Conservation (phyloP, 2,329 filamentous ascomycete genomes). For the Fusarium tricinctum region DNA sequence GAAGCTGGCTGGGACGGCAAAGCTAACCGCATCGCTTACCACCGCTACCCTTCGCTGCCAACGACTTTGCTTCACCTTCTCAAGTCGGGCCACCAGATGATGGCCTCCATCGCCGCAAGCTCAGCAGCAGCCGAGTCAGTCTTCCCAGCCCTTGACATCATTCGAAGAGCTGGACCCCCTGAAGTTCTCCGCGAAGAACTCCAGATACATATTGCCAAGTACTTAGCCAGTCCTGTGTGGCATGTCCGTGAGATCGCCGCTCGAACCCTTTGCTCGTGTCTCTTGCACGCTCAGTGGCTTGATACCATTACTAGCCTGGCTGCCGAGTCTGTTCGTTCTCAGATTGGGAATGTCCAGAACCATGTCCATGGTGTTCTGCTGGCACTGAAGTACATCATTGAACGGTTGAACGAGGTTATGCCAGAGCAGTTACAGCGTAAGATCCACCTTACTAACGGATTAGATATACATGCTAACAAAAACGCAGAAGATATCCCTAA, state of each 20-base stretch:
- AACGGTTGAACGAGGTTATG: constrained; percentile 65
- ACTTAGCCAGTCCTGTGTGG: constrained; percentile 80
- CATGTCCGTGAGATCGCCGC: constrained; percentile 86
- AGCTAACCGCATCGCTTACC: constrained; percentile 76
- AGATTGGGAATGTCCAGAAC: constrained; percentile 60
- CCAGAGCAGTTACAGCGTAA: constrained; percentile 60
- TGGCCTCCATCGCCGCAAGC: constrained; percentile 55
- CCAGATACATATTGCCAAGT: constrained; percentile 68
- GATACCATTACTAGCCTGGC: constrained; percentile 57
- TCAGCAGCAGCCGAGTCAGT: constrained; percentile 74
- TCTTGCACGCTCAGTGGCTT: constrained; percentile 67
- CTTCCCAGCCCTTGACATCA: constrained; percentile 86
- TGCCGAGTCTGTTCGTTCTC: constrained; percentile 45
- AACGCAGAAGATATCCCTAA: constrained; percentile 51
- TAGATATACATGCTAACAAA: constrained; percentile 30
- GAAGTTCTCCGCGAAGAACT: constrained; percentile 68
- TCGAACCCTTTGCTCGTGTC: constrained; percentile 75
- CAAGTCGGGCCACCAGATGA: constrained; percentile 62
- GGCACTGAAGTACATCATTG: constrained; percentile 68
- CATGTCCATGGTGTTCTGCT: constrained; percentile 71
- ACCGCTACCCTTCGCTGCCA: constrained; percentile 76
- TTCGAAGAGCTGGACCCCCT: constrained; percentile 79
- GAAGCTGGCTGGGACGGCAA: constrained; percentile 75
- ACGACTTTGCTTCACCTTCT: constrained; percentile 75
- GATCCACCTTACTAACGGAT: constrained; percentile 28